A percentile compares a stretch with the other conserved stretches of the same genome.
phyloP scores from a whole-genome alignment of 2,329 filamentous ascomycete species.

The Microsporum ferrugineum region DNA sequence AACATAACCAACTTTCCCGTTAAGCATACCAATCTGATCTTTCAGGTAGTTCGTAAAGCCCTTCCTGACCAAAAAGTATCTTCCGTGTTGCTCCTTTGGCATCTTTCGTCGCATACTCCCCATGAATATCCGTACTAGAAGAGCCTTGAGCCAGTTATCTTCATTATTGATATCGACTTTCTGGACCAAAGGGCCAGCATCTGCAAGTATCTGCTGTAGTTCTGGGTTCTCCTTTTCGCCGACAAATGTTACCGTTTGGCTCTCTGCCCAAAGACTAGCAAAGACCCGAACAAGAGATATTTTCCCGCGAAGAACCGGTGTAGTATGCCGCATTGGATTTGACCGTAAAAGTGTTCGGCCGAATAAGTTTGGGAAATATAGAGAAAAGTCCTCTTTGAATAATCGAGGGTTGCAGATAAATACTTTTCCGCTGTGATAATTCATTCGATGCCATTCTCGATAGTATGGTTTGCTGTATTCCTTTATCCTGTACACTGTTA shows the following conservation, averaged over 20 bases:
- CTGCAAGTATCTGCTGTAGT: conserved; percentile 52
- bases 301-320: conserved; percentile 58
- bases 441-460: conserved; percentile 83
- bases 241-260: conserved; percentile 64
- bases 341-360: conserved; percentile 61
- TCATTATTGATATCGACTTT: conserved; percentile 80
- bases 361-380: conserved; percentile 88
- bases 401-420: conserved; percentile 76
- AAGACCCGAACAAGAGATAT: conserved; percentile 72
- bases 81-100: conserved; percentile 41
- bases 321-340: conserved; percentile 55
- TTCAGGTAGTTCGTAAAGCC: conserved; percentile 46
- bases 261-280: conserved; percentile 73
- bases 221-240: conserved; percentile 55
- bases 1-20: conserved; percentile 85
- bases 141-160: conserved; percentile 57
- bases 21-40: conserved; percentile 58
- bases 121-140: conserved; percentile 46
- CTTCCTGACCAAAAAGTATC: conserved; percentile 49
- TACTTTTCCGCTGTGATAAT: conserved; percentile 74
- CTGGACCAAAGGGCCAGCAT: conserved; percentile 49
- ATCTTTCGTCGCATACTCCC: conserved; percentile 39
- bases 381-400: conserved; percentile 68
- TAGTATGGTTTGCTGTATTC: conserved; percentile 84
- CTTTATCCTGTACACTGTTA: conserved; percentile 45